phyloP scores from a whole-genome alignment of 1,139 yeast genomes.

The Geotrichum aggregatum region DNA sequence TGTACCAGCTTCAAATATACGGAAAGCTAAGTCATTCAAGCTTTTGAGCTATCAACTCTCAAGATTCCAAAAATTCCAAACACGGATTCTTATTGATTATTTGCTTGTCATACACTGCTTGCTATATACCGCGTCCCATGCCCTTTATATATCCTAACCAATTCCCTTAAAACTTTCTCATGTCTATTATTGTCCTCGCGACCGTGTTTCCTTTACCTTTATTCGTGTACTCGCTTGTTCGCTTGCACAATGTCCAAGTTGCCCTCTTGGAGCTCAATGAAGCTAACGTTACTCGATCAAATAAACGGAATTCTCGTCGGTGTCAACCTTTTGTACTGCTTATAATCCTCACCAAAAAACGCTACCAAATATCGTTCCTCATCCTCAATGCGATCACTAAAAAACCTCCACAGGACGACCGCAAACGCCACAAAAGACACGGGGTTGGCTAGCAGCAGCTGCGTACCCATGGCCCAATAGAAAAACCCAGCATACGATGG shows the following conservation, averaged over 20 bases:
- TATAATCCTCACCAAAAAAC: slow-evolving; percentile 70
- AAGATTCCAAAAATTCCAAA: too few species aligned
- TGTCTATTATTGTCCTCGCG: neutral
- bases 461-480: slow-evolving; percentile 91
- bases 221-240: too few species aligned
- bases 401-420: slow-evolving; percentile 59
- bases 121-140: too few species aligned
- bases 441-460: slow-evolving; percentile 64
- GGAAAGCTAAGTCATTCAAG: too few species aligned
- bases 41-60: too few species aligned
- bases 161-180: too few species aligned
- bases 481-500: slow-evolving; percentile 91
- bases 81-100: too few species aligned
- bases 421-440: slow-evolving; percentile 48
- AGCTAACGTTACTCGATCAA: too few species aligned
- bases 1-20: too few species aligned
- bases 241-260: neutral
- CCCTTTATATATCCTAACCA: too few species aligned
- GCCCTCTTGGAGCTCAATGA: neutral
- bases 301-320: slow-evolving; percentile 65
- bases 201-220: too few species aligned
- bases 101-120: too few species aligned
- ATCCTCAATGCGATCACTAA: slow-evolving; percentile 54
- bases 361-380: slow-evolving; percentile 64
- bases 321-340: slow-evolving; percentile 48